These are phyloP conservation scores for Eremochloa ophiuroides DNA, from an alignment of 176 grass and related monocot genomes.

Conservation along the genomic window DNA sequence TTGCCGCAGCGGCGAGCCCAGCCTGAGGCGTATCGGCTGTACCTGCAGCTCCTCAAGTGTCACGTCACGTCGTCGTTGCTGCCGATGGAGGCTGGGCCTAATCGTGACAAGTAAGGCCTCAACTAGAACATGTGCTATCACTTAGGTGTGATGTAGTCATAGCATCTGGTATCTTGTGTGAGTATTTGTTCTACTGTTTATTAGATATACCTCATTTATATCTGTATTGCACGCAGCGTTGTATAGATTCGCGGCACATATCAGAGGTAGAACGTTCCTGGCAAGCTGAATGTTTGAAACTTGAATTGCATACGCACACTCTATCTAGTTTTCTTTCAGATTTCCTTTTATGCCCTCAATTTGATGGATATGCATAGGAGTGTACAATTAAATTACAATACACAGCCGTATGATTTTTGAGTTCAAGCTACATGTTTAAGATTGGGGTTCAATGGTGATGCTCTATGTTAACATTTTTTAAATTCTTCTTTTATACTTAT, in stretches of 20 bases:
- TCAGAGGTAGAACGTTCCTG: neutral
- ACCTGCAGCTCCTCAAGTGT: constrained; percentile 66
- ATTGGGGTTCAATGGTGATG: neutral
- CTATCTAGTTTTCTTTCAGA: neutral
- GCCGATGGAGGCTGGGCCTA: constrained; percentile 32
- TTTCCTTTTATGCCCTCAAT: neutral
- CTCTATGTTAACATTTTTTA: neutral
- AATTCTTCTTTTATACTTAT: neutral
- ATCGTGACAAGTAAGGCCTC: constrained; percentile 65
- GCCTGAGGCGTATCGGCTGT: constrained; percentile 79
- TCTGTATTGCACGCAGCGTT: neutral
- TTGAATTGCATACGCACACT: neutral
- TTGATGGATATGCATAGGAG: neutral
- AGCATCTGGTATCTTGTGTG: neutral
- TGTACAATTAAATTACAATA: neutral
- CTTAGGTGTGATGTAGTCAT: neutral
- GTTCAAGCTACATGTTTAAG: neutral
- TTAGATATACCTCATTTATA: neutral
- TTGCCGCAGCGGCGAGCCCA: constrained; percentile 72
- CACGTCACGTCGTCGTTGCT: constrained; percentile 48
- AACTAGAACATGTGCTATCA: neutral
- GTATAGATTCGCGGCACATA: neutral
- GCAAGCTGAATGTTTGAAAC: neutral
- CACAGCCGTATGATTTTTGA: neutral
- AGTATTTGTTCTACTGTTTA: neutral